Evolutionary conservation across 495 filamentous ascomycete species (phyloP).

Genomic region (Aspergillus incahuasiensis): DNA sequence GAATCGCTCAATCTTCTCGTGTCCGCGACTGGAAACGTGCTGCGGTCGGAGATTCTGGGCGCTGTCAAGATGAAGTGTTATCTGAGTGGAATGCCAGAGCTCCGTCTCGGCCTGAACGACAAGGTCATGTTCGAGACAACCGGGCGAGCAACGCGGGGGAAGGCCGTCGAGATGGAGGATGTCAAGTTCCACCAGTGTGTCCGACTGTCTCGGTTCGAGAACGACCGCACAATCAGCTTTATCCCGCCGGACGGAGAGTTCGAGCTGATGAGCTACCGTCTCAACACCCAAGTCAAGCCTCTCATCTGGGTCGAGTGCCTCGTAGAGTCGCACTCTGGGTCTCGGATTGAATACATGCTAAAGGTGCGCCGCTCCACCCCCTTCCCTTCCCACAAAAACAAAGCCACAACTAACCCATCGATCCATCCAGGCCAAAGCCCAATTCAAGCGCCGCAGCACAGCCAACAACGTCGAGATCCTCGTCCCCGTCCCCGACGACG

Average conservation of each 20-base stretch:
- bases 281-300: constrained; percentile 98
- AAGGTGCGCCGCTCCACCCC: constrained; percentile 52
- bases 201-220: constrained; percentile 91
- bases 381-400: background rate
- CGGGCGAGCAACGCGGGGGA: constrained; percentile 87
- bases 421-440: constrained; percentile 68
- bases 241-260: constrained; percentile 98
- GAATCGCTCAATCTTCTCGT: constrained; percentile 97
- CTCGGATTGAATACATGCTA: constrained; percentile 95
- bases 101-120: constrained; percentile 93
- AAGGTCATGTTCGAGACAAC: constrained; percentile 99
- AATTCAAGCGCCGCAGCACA: constrained; percentile 96
- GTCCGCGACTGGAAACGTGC: constrained; percentile 87
- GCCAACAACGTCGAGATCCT: constrained; percentile 99
- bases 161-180: constrained; percentile 99
- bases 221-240: constrained; percentile 97
- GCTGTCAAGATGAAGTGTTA: constrained; percentile 99
- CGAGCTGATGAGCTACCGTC: constrained; percentile 97
- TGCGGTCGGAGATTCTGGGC: constrained; percentile 94
- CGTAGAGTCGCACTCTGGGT: constrained; percentile 90
- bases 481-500: constrained; percentile 95
- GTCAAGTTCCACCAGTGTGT: constrained; percentile 99
- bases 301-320: constrained; percentile 99
- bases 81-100: constrained; percentile 95
- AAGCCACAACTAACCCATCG: background rate